Conservation (phyloP, 1,139 yeast genomes). For the Debaryomyces singareniensis region DNA sequence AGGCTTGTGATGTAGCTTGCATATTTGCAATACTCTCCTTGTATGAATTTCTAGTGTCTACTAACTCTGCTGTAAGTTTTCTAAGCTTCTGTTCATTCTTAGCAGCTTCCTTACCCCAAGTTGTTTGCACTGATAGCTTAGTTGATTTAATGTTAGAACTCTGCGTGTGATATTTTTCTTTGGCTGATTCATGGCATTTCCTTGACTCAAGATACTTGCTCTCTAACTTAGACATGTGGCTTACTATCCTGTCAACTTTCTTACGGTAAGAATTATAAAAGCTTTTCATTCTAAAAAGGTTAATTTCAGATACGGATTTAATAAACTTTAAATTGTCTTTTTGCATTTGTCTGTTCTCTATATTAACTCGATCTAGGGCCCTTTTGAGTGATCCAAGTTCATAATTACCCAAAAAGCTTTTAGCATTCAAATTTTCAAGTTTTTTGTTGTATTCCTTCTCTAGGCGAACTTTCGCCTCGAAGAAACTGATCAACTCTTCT, state of each 20-base stretch:
- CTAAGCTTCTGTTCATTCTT: conserved; percentile 56
- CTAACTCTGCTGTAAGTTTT: conserved; percentile 46
- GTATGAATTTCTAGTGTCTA: conserved; percentile 49
- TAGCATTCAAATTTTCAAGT: conserved; percentile 44
- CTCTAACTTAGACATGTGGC: conserved; percentile 33
- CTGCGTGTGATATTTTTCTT: conserved; percentile 52
- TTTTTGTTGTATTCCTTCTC: conserved; percentile 69
- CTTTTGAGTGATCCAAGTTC: conserved; percentile 57
- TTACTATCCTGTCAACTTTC: conserved; percentile 26
- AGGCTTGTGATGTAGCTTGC: conserved; percentile 62
- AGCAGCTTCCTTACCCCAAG: conserved; percentile 76
- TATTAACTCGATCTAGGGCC: conserved; percentile 52
- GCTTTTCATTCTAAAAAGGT: conserved; percentile 26
- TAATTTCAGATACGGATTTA: conserved; percentile 24
- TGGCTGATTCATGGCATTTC: conserved; percentile 35
- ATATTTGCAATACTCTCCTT: conserved; percentile 52
- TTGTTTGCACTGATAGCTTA: conserved; percentile 59
- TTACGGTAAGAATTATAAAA: conserved; percentile 26
- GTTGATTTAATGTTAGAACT: conserved; percentile 54
- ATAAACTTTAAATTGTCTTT: conserved; percentile 27
- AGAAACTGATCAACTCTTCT: conserved; percentile 39
- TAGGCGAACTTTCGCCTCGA: conserved; percentile 46
- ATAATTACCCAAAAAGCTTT: conserved; percentile 42
- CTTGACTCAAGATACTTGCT: conserved; percentile 19
- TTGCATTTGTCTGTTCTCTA: conserved; percentile 42